Conservation (phyloP, 352 stramenopile species). For the Albugo candida region DNA sequence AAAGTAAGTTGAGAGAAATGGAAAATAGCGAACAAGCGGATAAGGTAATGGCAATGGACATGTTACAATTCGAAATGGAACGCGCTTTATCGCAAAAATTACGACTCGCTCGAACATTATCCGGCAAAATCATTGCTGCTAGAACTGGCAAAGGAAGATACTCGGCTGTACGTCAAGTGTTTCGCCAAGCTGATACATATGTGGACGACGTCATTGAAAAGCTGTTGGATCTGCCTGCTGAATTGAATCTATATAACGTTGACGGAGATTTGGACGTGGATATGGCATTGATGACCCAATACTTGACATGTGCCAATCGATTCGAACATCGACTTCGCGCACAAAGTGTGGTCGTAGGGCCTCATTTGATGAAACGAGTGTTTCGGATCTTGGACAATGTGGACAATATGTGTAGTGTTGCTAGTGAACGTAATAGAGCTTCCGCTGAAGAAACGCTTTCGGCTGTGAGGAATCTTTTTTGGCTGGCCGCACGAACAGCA, state of each 20-base stretch:
- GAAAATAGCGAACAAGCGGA: no score
- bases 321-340: constrained; percentile 29
- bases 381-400: constrained; percentile 24
- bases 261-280: constrained; percentile 25
- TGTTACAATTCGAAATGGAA: no score
- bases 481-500: constrained; percentile 28
- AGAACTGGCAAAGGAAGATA: no score
- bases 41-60: no score
- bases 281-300: constrained; percentile 49
- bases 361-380: constrained; percentile 49
- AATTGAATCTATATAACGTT: not conserved
- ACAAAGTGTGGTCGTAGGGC: constrained; percentile 22
- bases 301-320: constrained; percentile 46
- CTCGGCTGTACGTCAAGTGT: not conserved
- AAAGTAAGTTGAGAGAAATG: no score
- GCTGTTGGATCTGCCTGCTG: constrained; percentile 9
- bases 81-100: no score
- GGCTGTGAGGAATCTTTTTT: constrained; percentile 24
- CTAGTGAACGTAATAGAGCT: not conserved
- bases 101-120: no score
- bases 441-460: constrained; percentile 10
- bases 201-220: constrained; percentile 27
- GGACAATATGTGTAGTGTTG: no score
- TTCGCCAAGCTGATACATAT: constrained; percentile 21
- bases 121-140: no score